These are phyloP conservation scores for Colletotrichum orchidophilum DNA, from an alignment of 2,329 filamentous ascomycete genomes.

Conservation along the genomic window DNA sequence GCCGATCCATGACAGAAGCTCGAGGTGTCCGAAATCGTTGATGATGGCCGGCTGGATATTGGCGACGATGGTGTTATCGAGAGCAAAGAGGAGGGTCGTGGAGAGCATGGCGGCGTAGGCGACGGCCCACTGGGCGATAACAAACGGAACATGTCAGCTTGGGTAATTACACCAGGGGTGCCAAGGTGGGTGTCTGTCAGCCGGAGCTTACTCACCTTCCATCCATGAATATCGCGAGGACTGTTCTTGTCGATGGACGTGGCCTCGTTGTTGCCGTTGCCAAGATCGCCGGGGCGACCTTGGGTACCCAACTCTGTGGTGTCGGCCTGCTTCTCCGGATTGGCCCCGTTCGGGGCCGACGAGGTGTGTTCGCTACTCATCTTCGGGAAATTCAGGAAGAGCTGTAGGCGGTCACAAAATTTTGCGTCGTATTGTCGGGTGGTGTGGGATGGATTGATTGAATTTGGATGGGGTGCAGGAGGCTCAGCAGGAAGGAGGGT, in stretches of 20 bases:
- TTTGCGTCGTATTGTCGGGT: neutral
- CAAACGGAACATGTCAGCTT: too few species aligned
- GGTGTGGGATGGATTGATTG: neutral
- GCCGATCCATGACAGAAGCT: slow-evolving; percentile 54
- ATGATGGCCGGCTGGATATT: slow-evolving; percentile 55
- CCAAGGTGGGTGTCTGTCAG: too few species aligned
- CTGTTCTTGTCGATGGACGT: neutral
- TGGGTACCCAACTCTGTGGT: neutral
- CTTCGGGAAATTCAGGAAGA: neutral
- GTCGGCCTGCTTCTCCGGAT: neutral
- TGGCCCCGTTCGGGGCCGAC: neutral
- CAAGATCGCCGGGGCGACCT: neutral
- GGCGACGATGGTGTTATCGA: slow-evolving; percentile 45
- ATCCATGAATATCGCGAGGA: neutral
- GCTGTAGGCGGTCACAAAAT: neutral
- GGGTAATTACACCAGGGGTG: too few species aligned
- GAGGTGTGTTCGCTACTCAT: neutral
- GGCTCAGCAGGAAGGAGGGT: neutral
- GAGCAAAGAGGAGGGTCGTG: slow-evolving; percentile 22
- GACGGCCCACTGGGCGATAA: slow-evolving; percentile 25
- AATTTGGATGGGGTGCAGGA: neutral
- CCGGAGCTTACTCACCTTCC: neutral
- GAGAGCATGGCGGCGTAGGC: slow-evolving; percentile 27
- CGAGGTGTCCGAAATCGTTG: slow-evolving; percentile 46
- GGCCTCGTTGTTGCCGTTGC: neutral